Percentiles rank a stretch among this genome's conserved stretches.
Evolutionary conservation across 345 rosid genomes (phyloP).

Genomic region (Ceriops tagal): DNA sequence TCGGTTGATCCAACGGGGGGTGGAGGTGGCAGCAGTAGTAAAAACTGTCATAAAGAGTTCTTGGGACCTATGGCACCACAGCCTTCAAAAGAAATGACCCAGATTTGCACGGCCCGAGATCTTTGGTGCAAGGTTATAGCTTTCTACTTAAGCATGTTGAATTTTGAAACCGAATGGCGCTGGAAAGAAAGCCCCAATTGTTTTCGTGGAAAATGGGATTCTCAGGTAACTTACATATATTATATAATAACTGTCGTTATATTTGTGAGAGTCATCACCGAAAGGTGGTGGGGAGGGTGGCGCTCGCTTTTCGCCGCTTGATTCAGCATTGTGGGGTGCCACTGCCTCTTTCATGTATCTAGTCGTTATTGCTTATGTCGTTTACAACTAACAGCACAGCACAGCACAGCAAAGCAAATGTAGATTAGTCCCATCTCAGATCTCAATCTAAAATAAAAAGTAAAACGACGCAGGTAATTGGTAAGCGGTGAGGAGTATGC

Average conservation of each 20-base stretch:
- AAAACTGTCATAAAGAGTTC: conserved; percentile 49
- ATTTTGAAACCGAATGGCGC: neutral
- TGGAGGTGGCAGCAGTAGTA: conserved; percentile 62
- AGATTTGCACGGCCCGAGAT: conserved; percentile 82
- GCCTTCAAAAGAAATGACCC: conserved; percentile 64
- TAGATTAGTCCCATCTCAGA: too few relatives aligned
- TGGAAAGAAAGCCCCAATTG: too few relatives aligned
- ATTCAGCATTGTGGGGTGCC: too few relatives aligned
- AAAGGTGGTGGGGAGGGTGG: too few relatives aligned
- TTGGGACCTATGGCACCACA: conserved; percentile 50
- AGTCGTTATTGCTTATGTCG: neutral
- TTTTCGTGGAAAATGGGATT: neutral
- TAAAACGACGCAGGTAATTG: neutral
- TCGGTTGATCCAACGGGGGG: conserved; percentile 49
- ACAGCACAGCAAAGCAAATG: neutral
- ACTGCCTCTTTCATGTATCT: too few relatives aligned
- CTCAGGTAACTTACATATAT: too few relatives aligned
- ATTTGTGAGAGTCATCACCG: too few relatives aligned
- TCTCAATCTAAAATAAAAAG: neutral
- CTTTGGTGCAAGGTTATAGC: conserved; percentile 88
- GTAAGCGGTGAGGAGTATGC: conserved; percentile 20
- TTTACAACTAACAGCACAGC: neutral
- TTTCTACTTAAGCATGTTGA: neutral
- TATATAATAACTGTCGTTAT: too few relatives aligned
- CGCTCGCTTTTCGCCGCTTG: too few relatives aligned